Conservation (phyloP, 106 monocot genomes). For the Gastrodia elata region DNA sequence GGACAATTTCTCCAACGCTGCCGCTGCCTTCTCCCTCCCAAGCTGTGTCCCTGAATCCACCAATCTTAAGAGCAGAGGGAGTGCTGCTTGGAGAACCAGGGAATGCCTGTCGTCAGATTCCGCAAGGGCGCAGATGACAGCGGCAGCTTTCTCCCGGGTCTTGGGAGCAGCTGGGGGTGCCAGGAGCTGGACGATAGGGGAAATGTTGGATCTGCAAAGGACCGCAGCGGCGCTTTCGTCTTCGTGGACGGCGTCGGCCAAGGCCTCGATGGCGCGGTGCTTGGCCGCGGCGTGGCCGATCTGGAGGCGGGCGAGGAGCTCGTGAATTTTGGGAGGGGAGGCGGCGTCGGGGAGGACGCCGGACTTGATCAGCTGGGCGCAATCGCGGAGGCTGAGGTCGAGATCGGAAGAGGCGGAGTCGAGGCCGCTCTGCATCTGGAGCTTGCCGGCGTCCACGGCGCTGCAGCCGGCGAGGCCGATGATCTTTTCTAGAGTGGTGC, state of each 20-base stretch:
- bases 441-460: constrained; percentile 24
- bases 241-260: constrained; percentile 42
- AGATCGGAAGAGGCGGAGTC: constrained; percentile 39
- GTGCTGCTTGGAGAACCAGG: constrained; percentile 52
- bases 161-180: constrained; percentile 25
- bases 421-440: constrained; percentile 59
- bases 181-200: constrained; percentile 57
- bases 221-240: constrained; percentile 38
- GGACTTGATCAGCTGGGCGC: constrained; percentile 42
- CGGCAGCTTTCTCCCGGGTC: constrained; percentile 55
- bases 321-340: constrained; percentile 13
- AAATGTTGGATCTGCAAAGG: constrained; percentile 38
- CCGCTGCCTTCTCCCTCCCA: constrained; percentile 54
- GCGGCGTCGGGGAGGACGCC: constrained; percentile 31
- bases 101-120: constrained; percentile 49
- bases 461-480: constrained; percentile 30
- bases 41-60: constrained; percentile 51
- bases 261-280: constrained; percentile 52
- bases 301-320: constrained; percentile 68
- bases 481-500: constrained; percentile 26
- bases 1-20: constrained; percentile 60
- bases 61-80: constrained; percentile 56
- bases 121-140: constrained; percentile 43
- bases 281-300: constrained; percentile 76
- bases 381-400: constrained; percentile 51